These are phyloP conservation scores for Chamaecrista fasciculata DNA, from an alignment of 306 rosid species.

Conservation along the genomic window DNA sequence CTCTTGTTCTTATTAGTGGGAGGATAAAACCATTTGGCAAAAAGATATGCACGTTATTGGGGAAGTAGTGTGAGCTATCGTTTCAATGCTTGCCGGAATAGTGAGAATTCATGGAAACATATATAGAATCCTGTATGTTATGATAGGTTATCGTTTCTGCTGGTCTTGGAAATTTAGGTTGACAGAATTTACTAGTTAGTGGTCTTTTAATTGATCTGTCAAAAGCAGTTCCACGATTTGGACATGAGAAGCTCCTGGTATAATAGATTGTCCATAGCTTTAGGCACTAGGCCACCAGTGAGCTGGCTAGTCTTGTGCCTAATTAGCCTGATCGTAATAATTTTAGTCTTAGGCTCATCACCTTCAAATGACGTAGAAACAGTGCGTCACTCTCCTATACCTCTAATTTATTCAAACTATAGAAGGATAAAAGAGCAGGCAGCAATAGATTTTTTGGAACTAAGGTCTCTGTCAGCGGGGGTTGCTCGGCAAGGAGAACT, in stretches of 20 bases:
- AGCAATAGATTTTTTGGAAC: conserved; percentile 66
- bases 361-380: conserved; percentile 51
- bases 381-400: conserved; percentile 39
- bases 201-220: conserved; percentile 31
- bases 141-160: conserved; percentile 46
- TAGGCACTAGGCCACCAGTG: conserved; percentile 66
- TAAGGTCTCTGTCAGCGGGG: conserved; percentile 55
- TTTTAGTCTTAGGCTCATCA: conserved; percentile 62
- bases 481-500: conserved; percentile 55
- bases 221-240: conserved; percentile 39
- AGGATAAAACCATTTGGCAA: conserved; percentile 15
- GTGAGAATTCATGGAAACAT: conserved; percentile 35
- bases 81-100: conserved; percentile 46
- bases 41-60: conserved; percentile 30
- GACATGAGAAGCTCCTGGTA: conserved; percentile 87
- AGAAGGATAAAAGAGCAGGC: conserved; percentile 83
- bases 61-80: conserved; percentile 42
- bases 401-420: conserved; percentile 60
- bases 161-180: conserved; percentile 47
- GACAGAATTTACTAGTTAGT: conserved; percentile 32
- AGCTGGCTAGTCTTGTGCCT: conserved; percentile 72
- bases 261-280: conserved; percentile 52
- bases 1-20: conserved; percentile 22
- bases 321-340: conserved; percentile 55
- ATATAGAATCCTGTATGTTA: conserved; percentile 36